Evolutionary conservation across 768 basidiomycete species (phyloP), one percentile per base, ranked within the genome.

Genomic region (Kwoniella sp.): DNA sequence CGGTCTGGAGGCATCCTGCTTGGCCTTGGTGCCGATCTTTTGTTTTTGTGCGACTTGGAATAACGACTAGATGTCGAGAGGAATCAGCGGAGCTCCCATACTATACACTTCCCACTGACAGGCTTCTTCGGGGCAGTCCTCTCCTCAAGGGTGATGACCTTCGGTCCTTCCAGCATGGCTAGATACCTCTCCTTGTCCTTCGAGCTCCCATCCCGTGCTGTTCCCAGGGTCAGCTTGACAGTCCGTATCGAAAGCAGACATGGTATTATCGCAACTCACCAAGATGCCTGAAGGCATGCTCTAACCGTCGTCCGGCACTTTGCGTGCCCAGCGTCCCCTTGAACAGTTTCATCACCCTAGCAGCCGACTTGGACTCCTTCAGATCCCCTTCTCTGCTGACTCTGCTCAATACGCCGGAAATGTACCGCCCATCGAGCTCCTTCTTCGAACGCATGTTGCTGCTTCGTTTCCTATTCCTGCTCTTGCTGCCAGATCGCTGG

Each of bases 381-480:
- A n/a, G 5, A 42, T 50, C 39, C 9, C 31, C 49, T 5, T 33
- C 28, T 20, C 19, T 15, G 5, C 23, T 19, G 19, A 38, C 19
- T 9, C 23, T 38, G 11, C 19, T 5, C 19, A 38, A 9, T 22
- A 38, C 15, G 37, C 23, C 19, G 4, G 9, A 20, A 14, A 38
- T 19, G 8, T 14, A 5, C 19, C 23, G 19, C 19, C 7, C 3
- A 11, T 12, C 39, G 39, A 32, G 19, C 0, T 32, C 31, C 22
- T 42, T 20, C 19, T 20, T 5, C n/a, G n/a, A 17, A 19, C 50
- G 31, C 26, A 52, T 34, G n/a, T 52, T 52, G 27, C 42, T 52
- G 10, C 32, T 43, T 22, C 29, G 23, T 25, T 38, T 45, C 42
- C 27, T 52, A 2, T 22, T 19, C 1, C 25, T 25, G 3, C 22